A percentile compares a stretch with the other conserved stretches of the same genome.
These are phyloP conservation scores for Cercospora sp. DNA, from an alignment of 2,329 filamentous ascomycete species.

Conservation along the genomic window DNA sequence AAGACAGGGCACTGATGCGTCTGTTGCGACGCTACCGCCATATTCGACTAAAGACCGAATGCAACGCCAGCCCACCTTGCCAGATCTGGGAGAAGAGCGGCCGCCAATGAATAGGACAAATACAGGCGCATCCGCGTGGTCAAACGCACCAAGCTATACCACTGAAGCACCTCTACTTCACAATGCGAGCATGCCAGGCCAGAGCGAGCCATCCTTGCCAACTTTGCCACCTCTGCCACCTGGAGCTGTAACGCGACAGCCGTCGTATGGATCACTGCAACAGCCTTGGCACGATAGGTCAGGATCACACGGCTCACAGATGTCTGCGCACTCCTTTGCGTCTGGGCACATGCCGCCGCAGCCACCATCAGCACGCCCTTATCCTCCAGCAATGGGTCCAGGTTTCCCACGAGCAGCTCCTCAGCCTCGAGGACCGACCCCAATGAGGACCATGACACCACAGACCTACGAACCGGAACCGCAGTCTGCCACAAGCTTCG, in stretches of 20 bases:
- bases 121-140: conserved; percentile 58
- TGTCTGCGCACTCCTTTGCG: conserved; percentile 18
- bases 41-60: conserved; percentile 47
- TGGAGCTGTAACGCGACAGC: conserved; percentile 28
- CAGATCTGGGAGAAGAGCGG: conserved; percentile 43
- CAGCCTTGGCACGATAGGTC: conserved; percentile 26
- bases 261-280: conserved; percentile 29
- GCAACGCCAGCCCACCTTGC: conserved; percentile 43
- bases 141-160: conserved; percentile 56
- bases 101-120: conserved; percentile 43
- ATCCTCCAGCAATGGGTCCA: conserved; percentile 13
- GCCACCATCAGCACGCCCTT: conserved; percentile 21
- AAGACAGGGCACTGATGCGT: conserved; percentile 39
- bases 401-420: conserved; percentile 23
- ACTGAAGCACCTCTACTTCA: conserved; percentile 64
- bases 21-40: conserved; percentile 47
- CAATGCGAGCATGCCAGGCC: conserved; percentile 52
- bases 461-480: conserved; percentile 20
- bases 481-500: conserved; percentile 16
- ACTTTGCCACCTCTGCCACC: conserved; percentile 29
- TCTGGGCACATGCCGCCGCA: conserved; percentile 16
- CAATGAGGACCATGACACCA: conserved; percentile 25
- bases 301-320: conserved; percentile 23
- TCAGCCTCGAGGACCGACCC: conserved; percentile 19
- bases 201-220: conserved; percentile 27